Evolutionary conservation across 805 yeast genomes (phyloP), one percentile per base, ranked within the genome.

Genomic region (Candida taoyuanica): DNA sequence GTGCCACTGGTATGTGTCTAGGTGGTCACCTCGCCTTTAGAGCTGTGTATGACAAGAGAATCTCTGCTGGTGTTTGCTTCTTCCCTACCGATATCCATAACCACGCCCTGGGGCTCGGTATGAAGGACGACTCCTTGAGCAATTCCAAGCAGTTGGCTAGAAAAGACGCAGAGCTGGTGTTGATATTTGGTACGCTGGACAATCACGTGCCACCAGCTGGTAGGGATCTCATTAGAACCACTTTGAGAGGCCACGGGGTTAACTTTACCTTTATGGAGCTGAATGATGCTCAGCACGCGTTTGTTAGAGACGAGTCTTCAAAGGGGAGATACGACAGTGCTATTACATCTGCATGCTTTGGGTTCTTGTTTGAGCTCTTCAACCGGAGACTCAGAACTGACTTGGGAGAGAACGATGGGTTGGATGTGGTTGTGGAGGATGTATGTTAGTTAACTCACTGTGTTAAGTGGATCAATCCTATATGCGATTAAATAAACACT

Each of bases 251-350:
- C 31, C 68, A 74, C 21, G 71, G 70, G 16, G 83, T 80, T 35
- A 76, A 70, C 41, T 74, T 81, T 59, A 79, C 87, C 1, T 81
- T 84, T 56, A 71, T 80, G 63, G 94, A 84, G 59, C 66, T 83
- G 37, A 74, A 79, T 49, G 88, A 75, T 47, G 93, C 94, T 12
- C 88, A 84, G 58, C 94, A 85, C 50, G 93, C 94, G 0, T 84
- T 83, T 51, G 81, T 84, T 37, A 69, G 93, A 46, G 94, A 84
- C 56, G 93, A 83, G 53, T 62, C 68, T 43, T 78, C 86, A 47
- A 84, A 82, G 62, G 94, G 85, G n/a, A 67, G 93, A 52, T 84
- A 75, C 54, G 93, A 84, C 57, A 76, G 87, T n/a, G 86, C 86
- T 2, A 73, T 79, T 38, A 83, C 93, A 16, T 66, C 70, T 46